Evolutionary conservation across 169 alveolate species (phyloP), one percentile per base, ranked within the genome.

Genomic region (Cryptosporidium sp.): DNA sequence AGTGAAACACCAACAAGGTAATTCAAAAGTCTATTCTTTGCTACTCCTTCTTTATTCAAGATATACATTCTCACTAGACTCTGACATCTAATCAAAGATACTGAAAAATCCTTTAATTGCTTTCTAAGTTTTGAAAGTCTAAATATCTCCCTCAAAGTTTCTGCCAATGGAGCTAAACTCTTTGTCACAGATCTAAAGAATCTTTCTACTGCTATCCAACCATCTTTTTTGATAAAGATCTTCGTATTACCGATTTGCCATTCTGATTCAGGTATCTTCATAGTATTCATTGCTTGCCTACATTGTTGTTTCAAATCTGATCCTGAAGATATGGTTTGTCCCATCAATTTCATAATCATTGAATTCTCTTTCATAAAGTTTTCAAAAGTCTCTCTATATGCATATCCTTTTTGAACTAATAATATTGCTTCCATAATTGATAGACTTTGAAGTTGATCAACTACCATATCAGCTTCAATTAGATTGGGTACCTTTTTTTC

Each of bases 171-270:
- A 70, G 62, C 65, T 39, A 92, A 52, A 65, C 85, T 92, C 31
- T 87, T 85, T 73, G 87, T 87, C 10, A 80, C 91, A 9, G 92
- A 60, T 8, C 94, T 23, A 75, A 92, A 87, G 62, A 70, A 87
- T 45, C 89, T 52, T 45, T 92, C 94, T 16, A 92, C 91, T 51
- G 92, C 85, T 10, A 92, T 70, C 94, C 94, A 92, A 39, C 94
- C 94, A 3, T 71, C 85, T 53, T 92, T 92, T 18, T 92, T 86
- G 69, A 92, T 61, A 39, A 92, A 92, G 29, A 92, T 70, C 26
- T 86, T 92, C 7, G 94, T 67, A 23, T 56, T 68, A 44, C 94
- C 94, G 18, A 92, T 84, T 85, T 92, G 93, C 71, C 69, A 92
- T 67, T 92, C 91, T 1, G 71, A n/a, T 60, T 87, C 92, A 23